Conservation (phyloP, 2,329 filamentous ascomycete genomes). For the Neopestalotiopsis sp. region DNA sequence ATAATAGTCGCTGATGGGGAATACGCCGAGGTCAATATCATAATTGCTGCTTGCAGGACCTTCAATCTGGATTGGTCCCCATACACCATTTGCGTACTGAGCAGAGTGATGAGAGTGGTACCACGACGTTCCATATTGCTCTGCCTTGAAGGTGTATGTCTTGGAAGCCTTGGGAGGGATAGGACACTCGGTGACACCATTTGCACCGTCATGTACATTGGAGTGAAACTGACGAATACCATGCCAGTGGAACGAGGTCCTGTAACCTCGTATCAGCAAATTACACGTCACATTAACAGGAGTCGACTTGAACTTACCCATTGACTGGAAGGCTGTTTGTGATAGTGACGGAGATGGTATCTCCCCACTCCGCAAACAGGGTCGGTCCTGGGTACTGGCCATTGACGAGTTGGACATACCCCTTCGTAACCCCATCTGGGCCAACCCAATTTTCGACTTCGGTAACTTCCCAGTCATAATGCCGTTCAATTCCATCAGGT, state of each 20-base stretch:
- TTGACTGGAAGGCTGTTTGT: constrained; percentile 67
- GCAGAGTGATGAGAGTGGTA: constrained; percentile 49
- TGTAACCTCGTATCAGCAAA: background rate
- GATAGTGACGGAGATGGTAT: constrained; percentile 68
- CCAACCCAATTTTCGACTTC: constrained; percentile 31
- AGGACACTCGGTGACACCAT: constrained; percentile 50
- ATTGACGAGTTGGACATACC: constrained; percentile 64
- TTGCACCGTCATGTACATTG: constrained; percentile 50
- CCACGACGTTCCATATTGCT: constrained; percentile 45
- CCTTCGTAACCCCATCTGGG: constrained; percentile 31
- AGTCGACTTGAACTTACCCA: constrained; percentile 49
- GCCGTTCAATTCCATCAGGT: constrained; percentile 22
- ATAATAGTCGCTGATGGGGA: constrained; percentile 58
- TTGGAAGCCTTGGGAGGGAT: constrained; percentile 39
- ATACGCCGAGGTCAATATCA: constrained; percentile 58
- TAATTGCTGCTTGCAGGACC: constrained; percentile 55
- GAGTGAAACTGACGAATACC: constrained; percentile 50
- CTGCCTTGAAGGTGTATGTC: constrained; percentile 41
- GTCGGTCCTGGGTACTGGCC: constrained; percentile 70
- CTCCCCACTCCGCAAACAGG: constrained; percentile 69
- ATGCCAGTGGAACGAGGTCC: constrained; percentile 54
- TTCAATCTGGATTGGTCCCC: constrained; percentile 56
- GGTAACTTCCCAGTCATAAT: constrained; percentile 30
- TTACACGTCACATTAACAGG: background rate
- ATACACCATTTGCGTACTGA: constrained; percentile 59